phyloP scores from a whole-genome alignment of 2,329 filamentous ascomycete species.

The Neofusicoccum ribis region DNA sequence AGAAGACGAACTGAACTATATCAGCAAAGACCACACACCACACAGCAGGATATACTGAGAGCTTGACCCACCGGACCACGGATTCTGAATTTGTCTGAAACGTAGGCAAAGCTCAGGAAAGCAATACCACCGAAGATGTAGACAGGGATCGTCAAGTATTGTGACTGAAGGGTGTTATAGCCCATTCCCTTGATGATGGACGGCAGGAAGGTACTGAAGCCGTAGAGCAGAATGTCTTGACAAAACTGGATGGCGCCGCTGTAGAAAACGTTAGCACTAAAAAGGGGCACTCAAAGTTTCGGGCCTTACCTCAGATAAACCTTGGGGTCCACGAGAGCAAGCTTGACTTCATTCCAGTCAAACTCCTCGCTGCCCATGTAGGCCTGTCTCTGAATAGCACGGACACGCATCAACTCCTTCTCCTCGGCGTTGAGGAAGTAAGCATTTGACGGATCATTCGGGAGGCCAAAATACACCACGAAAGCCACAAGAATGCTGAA shows the following conservation, averaged over 20 bases:
- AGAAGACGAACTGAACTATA: slow-evolving; percentile 17
- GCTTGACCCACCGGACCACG: slow-evolving; percentile 22
- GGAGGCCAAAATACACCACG: slow-evolving; percentile 49
- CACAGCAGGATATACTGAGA: too few relatives aligned
- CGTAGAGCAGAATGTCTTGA: slow-evolving; percentile 55
- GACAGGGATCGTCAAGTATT: slow-evolving; percentile 59
- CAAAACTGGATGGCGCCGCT: slow-evolving; percentile 53
- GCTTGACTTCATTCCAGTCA: slow-evolving; percentile 52
- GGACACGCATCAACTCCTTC: slow-evolving; percentile 52
- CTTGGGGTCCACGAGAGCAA: slow-evolving; percentile 53
- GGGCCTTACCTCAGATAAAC: slow-evolving; percentile 40
- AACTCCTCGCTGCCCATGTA: slow-evolving; percentile 56
- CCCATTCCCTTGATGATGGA: slow-evolving; percentile 56
- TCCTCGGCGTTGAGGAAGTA: slow-evolving; percentile 53
- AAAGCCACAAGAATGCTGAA: slow-evolving; percentile 27
- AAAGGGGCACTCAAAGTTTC: neutral
- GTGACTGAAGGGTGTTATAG: slow-evolving; percentile 52
- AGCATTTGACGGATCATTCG: slow-evolving; percentile 49
- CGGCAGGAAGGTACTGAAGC: slow-evolving; percentile 61
- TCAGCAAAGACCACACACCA: neutral
- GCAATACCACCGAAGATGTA: slow-evolving; percentile 52
- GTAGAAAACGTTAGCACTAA: neutral
- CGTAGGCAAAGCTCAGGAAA: slow-evolving; percentile 48
- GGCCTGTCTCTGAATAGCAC: slow-evolving; percentile 45
- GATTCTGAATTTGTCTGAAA: slow-evolving; percentile 46